A percentile compares a stretch with the other conserved stretches of the same genome.
These are phyloP conservation scores for Monilinia fructicola DNA, from an alignment of 2,329 filamentous ascomycete genomes.

Conservation along the genomic window DNA sequence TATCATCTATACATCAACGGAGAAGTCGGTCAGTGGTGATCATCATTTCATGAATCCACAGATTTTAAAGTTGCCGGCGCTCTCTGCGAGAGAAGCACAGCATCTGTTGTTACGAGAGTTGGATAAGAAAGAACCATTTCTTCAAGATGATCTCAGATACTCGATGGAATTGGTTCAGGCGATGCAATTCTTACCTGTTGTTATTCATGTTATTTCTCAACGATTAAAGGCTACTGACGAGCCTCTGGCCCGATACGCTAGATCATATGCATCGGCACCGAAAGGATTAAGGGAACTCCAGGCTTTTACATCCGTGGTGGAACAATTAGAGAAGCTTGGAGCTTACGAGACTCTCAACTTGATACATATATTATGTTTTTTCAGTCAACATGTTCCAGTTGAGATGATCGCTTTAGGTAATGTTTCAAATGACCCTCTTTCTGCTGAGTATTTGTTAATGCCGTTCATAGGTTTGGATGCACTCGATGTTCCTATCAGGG, in stretches of 20 bases:
- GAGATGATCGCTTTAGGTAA: slow-evolving; percentile 61
- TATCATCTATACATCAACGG: slow-evolving; percentile 68
- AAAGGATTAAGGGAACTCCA: slow-evolving; percentile 50
- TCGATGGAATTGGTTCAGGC: slow-evolving; percentile 62
- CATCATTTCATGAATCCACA: slow-evolving; percentile 59
- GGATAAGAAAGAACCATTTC: slow-evolving; percentile 54
- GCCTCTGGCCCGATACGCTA: slow-evolving; percentile 60
- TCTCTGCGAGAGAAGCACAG: slow-evolving; percentile 58
- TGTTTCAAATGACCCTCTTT: not conserved
- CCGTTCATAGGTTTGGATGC: slow-evolving; percentile 45
- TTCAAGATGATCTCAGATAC: slow-evolving; percentile 53
- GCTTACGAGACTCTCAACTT: slow-evolving; percentile 60
- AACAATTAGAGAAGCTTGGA: slow-evolving; percentile 50
- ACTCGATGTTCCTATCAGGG: slow-evolving; percentile 51
- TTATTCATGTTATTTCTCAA: slow-evolving; percentile 65
- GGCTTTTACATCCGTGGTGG: slow-evolving; percentile 50
- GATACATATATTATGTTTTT: slow-evolving; percentile 64
- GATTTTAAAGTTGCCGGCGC: slow-evolving; percentile 54
- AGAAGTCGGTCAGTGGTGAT: slow-evolving; percentile 55
- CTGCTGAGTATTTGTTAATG: not conserved
- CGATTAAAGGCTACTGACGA: slow-evolving; percentile 61
- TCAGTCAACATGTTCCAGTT: slow-evolving; percentile 64
- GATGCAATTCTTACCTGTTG: slow-evolving; percentile 64
- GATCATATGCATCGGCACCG: slow-evolving; percentile 55
- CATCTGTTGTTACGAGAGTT: slow-evolving; percentile 62